These are phyloP conservation scores for Phaeosphaeriaceae sp. DNA, from an alignment of 2,329 filamentous ascomycete genomes.

Conservation along the genomic window DNA sequence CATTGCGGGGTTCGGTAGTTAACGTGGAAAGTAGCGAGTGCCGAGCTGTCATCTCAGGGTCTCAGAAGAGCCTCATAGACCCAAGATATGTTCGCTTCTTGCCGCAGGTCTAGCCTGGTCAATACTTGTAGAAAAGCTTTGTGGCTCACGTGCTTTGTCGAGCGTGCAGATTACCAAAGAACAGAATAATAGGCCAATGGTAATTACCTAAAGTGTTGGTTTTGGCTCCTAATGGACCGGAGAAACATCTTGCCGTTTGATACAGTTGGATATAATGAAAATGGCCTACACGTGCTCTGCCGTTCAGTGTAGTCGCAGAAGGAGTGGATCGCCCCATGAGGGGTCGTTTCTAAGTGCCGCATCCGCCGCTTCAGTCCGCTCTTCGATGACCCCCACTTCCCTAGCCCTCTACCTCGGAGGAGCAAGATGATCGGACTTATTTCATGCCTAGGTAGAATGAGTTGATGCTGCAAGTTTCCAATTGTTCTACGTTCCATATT, in stretches of 20 bases:
- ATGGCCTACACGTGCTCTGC: neutral
- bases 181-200: neutral
- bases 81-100: neutral
- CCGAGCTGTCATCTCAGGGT: neutral
- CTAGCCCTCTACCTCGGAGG: neutral
- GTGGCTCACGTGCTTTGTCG: neutral
- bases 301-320: neutral
- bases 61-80: neutral
- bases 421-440: neutral
- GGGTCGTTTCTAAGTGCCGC: neutral
- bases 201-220: no score
- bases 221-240: no score
- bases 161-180: no score
- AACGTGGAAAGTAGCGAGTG: neutral
- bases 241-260: no score
- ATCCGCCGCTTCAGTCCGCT: no score
- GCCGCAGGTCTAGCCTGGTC: neutral
- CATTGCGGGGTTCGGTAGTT: neutral
- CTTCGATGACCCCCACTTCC: conserved; percentile 2
- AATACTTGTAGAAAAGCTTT: neutral
- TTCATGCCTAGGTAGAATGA: neutral
- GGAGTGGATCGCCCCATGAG: neutral
- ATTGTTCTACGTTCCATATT: neutral
- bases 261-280: no score
- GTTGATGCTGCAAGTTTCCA: neutral